Percentiles rank a stretch among this genome's conserved stretches.
Conservation (phyloP, 768 basidiomycete species). For the Brasilioporus rufonigricans region DNA sequence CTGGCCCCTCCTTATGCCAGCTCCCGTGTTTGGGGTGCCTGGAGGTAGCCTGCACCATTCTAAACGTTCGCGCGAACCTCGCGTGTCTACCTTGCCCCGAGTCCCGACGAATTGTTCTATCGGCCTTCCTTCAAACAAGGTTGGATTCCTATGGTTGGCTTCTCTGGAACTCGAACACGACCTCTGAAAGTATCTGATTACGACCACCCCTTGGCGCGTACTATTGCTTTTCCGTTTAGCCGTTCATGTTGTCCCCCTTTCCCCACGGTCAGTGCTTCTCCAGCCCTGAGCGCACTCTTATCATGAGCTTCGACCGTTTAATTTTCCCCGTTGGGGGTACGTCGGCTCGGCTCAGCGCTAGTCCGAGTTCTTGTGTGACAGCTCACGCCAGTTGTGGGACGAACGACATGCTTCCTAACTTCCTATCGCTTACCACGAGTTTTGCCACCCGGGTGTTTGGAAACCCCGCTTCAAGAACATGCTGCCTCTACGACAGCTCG, state of each 20-base stretch:
- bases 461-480: background rate
- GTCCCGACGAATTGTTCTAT: background rate
- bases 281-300: constrained; percentile 2
- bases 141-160: constrained; percentile 10
- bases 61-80: background rate
- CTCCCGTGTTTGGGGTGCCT: background rate
- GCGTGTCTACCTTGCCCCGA: background rate
- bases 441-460: no score
- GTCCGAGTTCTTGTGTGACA: constrained; percentile 4
- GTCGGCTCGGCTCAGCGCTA: background rate
- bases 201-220: background rate
- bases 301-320: constrained; percentile 14
- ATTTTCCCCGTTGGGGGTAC: constrained; percentile 3
- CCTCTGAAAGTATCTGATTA: constrained; percentile 1
- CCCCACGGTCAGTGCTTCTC: constrained; percentile 18
- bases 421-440: background rate
- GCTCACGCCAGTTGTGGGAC: constrained; percentile 2
- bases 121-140: constrained; percentile 7
- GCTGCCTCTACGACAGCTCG: no score
- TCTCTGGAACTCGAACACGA: background rate
- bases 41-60: background rate
- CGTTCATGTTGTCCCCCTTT: background rate
- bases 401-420: background rate
- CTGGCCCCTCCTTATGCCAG: background rate
- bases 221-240: background rate